Evolutionary conservation across 2,329 filamentous ascomycete species (phyloP).

Genomic region (Sclerotiophoma versabilis): DNA sequence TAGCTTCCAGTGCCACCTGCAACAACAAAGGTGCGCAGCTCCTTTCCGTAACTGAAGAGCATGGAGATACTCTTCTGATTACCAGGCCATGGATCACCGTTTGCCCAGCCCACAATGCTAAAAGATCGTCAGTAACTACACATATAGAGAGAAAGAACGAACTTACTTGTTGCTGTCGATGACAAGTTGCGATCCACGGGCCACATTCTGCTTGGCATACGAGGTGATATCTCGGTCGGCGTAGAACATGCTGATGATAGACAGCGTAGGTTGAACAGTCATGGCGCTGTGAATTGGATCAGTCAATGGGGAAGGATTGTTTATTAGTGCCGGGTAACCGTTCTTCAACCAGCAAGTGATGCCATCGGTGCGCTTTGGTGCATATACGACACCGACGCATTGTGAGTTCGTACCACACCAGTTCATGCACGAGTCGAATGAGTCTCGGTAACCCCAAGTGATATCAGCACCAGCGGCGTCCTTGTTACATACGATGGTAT

Average conservation of each 20-base stretch:
- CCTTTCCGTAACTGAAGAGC: slow-evolving; percentile 11
- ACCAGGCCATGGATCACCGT: slow-evolving; percentile 13
- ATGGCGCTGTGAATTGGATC: slow-evolving; percentile 9
- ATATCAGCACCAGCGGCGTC: slow-evolving; percentile 5
- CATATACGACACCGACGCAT: slow-evolving; percentile 6
- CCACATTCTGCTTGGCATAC: slow-evolving; percentile 5
- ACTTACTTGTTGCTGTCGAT: slow-evolving; percentile 9
- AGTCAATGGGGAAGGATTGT: not conserved
- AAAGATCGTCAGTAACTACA: no score
- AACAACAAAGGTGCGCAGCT: slow-evolving; percentile 10
- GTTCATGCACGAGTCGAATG: slow-evolving; percentile 8
- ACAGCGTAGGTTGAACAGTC: not conserved
- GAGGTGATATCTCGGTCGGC: slow-evolving; percentile 12
- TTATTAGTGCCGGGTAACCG: not conserved
- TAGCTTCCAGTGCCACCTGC: not conserved
- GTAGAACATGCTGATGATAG: slow-evolving; percentile 14
- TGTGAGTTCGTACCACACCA: slow-evolving; percentile 9
- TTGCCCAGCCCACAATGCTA: slow-evolving; percentile 13
- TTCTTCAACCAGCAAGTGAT: slow-evolving; percentile 11
- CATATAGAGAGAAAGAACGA: no score
- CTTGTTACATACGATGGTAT: slow-evolving; percentile 6
- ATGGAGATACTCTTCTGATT: slow-evolving; percentile 10
- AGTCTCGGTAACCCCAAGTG: slow-evolving; percentile 1
- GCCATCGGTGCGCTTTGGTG: not conserved
- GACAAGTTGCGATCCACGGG: slow-evolving; percentile 7